Base-by-base conservation (phyloP, 78 protist genomes). In the Chrysochromulina parva region DNA sequence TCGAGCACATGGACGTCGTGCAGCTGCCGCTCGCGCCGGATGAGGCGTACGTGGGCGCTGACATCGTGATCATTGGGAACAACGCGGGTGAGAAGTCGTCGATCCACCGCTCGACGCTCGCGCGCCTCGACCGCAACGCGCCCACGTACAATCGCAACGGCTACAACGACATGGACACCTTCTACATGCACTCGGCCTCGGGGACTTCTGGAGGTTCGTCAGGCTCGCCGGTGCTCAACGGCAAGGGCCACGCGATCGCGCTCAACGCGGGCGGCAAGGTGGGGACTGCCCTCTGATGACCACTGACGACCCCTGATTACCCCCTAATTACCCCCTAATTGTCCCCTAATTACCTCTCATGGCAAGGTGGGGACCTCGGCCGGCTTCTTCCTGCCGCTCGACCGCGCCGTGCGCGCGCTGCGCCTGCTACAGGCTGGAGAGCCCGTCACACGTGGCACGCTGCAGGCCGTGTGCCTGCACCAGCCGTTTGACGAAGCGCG, bases 1-100 rank as follows among this genome's bases (percentile, higher is more conserved):
- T 93, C n/a, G 7, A 84, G 73, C 88, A 85, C 93, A 90, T 93
- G 95, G 3, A 57, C 57, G 48, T 55, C 20, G 59, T 2, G 16
- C 92, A 71, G 53, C 87, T 93, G 0, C 88, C 76, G 1, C 88
- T 93, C 3, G 92, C 90, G 11, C 95, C 95, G 0, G 88, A 93
- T 4, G 65, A 55, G 19, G 95, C 95, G 3, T 58, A 58, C 5
- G 92, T 90, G 24, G 92, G 90, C 20, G 1, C n/a, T 13, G 93
- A 90, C 10, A 88, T 93, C 28, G 57, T 91, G 11, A 93, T 93
- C 67, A 89, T 93, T 7, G 95, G 95, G 38, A 93, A 93, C 52
- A 93, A 93, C 74, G 93, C 94, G 10, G 95, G 92, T 20, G 95
- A 93, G 69, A 93, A 93, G 60, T 90, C 88, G 55, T 91, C 93